Percentiles rank a stretch among this genome's conserved stretches.
Conservation (phyloP, 345 rosid species). For the Pelargonium nanum region DNA sequence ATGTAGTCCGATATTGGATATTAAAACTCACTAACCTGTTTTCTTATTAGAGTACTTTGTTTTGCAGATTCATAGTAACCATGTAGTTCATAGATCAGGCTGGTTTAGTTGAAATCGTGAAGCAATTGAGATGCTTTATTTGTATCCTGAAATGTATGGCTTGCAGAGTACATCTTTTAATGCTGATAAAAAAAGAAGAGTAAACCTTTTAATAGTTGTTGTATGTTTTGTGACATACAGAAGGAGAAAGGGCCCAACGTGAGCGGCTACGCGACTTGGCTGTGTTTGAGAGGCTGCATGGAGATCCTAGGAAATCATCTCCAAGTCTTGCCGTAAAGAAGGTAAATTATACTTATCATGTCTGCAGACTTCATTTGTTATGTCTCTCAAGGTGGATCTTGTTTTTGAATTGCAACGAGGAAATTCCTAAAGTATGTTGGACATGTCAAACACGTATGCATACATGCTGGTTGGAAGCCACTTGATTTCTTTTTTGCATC, state of each 20-base stretch:
- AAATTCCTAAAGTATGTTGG: neutral
- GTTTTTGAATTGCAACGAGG: neutral
- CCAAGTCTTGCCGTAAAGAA: slow-evolving; percentile 69
- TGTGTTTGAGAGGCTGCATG: slow-evolving; percentile 72
- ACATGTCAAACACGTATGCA: neutral
- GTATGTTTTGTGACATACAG: slow-evolving; percentile 22
- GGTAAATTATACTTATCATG: slow-evolving; percentile 25
- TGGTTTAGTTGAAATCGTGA: neutral
- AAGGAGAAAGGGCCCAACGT: slow-evolving; percentile 59
- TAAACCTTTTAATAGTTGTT: neutral
- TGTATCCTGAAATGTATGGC: neutral
- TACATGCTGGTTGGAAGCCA: neutral
- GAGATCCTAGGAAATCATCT: slow-evolving; percentile 63
- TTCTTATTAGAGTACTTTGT: neutral
- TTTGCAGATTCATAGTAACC: neutral
- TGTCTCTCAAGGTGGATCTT: neutral
- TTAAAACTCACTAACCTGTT: too few relatives aligned
- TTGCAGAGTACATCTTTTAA: neutral
- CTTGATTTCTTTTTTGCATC: neutral
- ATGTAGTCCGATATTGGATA: too few relatives aligned
- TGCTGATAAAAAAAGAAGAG: neutral
- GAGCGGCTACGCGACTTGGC: slow-evolving; percentile 69
- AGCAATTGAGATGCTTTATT: neutral
- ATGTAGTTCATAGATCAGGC: neutral
- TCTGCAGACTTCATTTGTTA: too few relatives aligned